Conservation (phyloP, 2,329 filamentous ascomycete genomes). For the Neonectria neomacrospora region DNA sequence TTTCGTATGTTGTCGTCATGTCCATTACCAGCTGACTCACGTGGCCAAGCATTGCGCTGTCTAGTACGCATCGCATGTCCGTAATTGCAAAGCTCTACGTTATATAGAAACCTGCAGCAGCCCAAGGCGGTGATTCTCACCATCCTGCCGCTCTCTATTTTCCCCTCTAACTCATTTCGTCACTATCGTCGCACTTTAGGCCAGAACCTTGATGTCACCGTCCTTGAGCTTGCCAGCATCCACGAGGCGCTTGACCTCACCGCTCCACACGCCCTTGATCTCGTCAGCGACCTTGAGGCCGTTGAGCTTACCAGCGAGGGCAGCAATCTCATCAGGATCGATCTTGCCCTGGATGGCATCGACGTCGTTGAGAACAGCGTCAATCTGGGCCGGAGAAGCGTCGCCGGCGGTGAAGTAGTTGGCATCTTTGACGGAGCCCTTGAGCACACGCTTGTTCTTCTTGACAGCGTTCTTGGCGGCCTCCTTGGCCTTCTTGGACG, state of each 20-base stretch:
- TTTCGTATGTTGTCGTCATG: slow-evolving; percentile 10
- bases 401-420: slow-evolving; percentile 93
- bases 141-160: slow-evolving; percentile 30
- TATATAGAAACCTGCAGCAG: slow-evolving; percentile 15
- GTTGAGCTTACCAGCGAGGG: slow-evolving; percentile 82
- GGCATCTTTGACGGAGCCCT: slow-evolving; percentile 93
- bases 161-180: slow-evolving; percentile 33
- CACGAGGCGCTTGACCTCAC: slow-evolving; percentile 81
- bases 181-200: slow-evolving; percentile 44
- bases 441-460: slow-evolving; percentile 99
- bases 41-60: slow-evolving; percentile 9
- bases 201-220: slow-evolving; percentile 77
- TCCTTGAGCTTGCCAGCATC: slow-evolving; percentile 87
- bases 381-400: slow-evolving; percentile 79
- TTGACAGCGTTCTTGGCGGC: slow-evolving; percentile 98
- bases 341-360: slow-evolving; percentile 89
- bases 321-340: slow-evolving; percentile 89
- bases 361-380: slow-evolving; percentile 84
- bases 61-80: slow-evolving; percentile 14
- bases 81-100: slow-evolving; percentile 13
- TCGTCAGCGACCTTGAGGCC: slow-evolving; percentile 81
- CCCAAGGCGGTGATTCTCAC: slow-evolving; percentile 6
- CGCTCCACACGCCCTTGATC: slow-evolving; percentile 86
- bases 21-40: slow-evolving; percentile 17
- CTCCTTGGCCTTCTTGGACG: slow-evolving; percentile 96